Conservation (phyloP, 345 rosid species). For the Carallia pectinifolia region DNA sequence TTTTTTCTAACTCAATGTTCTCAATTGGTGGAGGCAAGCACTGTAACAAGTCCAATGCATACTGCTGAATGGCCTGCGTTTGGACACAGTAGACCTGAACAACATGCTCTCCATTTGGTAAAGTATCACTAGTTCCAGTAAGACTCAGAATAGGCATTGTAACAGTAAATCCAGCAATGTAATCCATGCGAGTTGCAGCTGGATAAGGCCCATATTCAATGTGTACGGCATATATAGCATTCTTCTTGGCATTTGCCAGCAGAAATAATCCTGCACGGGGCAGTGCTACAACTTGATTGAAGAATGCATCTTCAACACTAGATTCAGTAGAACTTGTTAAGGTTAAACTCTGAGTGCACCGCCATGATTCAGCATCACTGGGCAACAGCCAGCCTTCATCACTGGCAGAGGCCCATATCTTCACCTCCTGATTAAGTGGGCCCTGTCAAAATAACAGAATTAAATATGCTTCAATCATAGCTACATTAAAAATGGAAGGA, state of each 20-base stretch:
- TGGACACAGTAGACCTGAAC: slow-evolving; percentile 36
- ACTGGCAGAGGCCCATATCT: slow-evolving; percentile 70
- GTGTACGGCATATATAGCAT: slow-evolving; percentile 85
- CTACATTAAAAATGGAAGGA: not conserved
- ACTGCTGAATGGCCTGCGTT: slow-evolving; percentile 91
- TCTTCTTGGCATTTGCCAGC: slow-evolving; percentile 90
- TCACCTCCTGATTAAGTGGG: slow-evolving; percentile 72
- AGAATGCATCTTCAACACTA: slow-evolving; percentile 59
- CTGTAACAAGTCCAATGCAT: slow-evolving; percentile 70
- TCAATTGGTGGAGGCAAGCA: slow-evolving; percentile 75
- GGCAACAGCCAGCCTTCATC: slow-evolving; percentile 87
- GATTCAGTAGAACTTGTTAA: slow-evolving; percentile 68
- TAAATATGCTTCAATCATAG: not conserved
- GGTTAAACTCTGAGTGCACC: slow-evolving; percentile 71
- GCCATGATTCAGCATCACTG: slow-evolving; percentile 66
- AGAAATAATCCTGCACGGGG: slow-evolving; percentile 68
- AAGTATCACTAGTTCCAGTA: slow-evolving; percentile 60
- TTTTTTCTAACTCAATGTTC: slow-evolving; percentile 47
- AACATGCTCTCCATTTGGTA: slow-evolving; percentile 50
- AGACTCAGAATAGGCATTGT: slow-evolving; percentile 94
- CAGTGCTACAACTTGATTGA: slow-evolving; percentile 75
- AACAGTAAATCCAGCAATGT: slow-evolving; percentile 80
- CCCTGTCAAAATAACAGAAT: slow-evolving; percentile 46
- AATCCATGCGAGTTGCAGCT: slow-evolving; percentile 69
- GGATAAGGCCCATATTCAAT: slow-evolving; percentile 77